Percentiles rank a stretch among this genome's conserved stretches.
These are phyloP conservation scores for Solanum chmielewskii DNA, from an alignment of 257 asterid species.

Conservation along the genomic window DNA sequence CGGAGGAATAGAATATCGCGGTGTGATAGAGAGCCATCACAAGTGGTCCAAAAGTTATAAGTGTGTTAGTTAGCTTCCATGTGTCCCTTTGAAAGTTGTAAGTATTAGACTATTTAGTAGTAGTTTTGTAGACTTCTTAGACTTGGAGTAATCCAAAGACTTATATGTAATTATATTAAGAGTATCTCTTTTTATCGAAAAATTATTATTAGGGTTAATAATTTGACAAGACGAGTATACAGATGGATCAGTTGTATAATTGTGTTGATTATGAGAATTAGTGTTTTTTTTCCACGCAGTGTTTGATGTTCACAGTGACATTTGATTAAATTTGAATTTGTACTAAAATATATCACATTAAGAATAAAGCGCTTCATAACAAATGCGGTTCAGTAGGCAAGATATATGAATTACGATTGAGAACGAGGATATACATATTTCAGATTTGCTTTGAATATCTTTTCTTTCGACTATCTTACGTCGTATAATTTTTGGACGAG, in stretches of 20 bases:
- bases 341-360: too few species aligned
- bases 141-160: not conserved
- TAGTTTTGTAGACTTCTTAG: not conserved
- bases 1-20: not conserved
- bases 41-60: slow-evolving; percentile 38
- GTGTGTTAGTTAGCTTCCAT: slow-evolving; percentile 33
- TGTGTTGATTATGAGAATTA: not conserved
- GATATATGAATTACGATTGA: not conserved
- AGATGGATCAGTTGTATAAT: not conserved
- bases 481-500: not conserved
- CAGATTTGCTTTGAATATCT: not conserved
- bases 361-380: too few species aligned
- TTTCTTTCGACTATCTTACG: not conserved
- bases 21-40: slow-evolving; percentile 20
- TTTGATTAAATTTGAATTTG: too few species aligned
- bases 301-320: too few species aligned
- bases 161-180: not conserved
- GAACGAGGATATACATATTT: not conserved
- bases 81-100: slow-evolving; percentile 5
- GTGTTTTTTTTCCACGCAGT: too few species aligned
- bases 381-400: fast-evolving
- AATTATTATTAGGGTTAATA: not conserved
- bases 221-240: not conserved
- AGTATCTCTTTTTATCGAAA: not conserved
- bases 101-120: not conserved